Conservation (phyloP, 2,329 filamentous ascomycete species). For the Atkinsonella hypoxylon region DNA sequence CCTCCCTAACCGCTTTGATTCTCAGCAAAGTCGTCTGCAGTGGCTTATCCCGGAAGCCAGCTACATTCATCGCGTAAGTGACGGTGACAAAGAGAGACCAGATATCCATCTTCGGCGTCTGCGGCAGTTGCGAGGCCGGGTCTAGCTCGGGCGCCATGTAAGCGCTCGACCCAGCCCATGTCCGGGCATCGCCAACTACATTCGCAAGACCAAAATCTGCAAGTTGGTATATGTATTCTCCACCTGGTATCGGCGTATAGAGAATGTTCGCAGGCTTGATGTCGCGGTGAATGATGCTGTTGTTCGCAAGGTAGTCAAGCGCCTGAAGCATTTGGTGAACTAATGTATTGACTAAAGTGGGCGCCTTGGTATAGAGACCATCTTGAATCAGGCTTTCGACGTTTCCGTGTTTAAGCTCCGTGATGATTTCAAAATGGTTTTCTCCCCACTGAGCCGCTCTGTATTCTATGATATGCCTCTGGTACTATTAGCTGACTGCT, state of each 20-base stretch:
- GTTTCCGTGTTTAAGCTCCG: background rate
- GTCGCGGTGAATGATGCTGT: conserved; percentile 8
- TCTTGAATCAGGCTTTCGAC: background rate
- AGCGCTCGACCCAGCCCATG: conserved; percentile 2
- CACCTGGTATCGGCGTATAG: conserved; percentile 1
- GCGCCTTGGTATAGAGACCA: background rate
- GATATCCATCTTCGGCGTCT: conserved; percentile 7
- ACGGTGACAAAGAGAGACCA: conserved; percentile 11
- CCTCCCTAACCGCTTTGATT: background rate
- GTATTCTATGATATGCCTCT: background rate
- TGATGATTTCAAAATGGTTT: background rate
- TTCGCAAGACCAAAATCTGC: conserved; percentile 10
- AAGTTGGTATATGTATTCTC: conserved; percentile 10
- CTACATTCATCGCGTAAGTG: background rate
- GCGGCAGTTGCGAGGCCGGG: background rate
- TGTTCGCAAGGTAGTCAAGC: conserved; percentile 11
- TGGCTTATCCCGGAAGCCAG: background rate
- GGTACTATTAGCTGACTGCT: background rate
- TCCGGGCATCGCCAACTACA: background rate
- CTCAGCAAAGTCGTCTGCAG: background rate
- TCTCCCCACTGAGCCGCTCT: background rate
- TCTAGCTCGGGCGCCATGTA: conserved; percentile 7
- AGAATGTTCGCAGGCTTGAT: conserved; percentile 11
- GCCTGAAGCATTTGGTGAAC: conserved; percentile 11
- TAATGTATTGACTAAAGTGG: background rate